Evolutionary conservation across 345 rosid genomes (phyloP).

Genomic region (Jatropha curcas): DNA sequence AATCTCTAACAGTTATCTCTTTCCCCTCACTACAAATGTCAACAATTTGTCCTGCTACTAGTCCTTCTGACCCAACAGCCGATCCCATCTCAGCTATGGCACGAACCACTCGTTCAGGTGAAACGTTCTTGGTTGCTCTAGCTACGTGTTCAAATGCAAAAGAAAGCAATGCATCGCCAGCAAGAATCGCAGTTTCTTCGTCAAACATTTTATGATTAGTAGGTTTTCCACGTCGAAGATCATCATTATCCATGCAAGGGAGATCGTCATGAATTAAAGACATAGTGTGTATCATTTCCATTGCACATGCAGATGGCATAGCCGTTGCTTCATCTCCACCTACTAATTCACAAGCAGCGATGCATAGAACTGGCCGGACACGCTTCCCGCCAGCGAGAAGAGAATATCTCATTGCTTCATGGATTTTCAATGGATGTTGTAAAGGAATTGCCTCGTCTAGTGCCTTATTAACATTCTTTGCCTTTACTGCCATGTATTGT

Average conservation of each 20-base stretch:
- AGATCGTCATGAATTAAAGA: constrained; percentile 69
- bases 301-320: constrained; percentile 64
- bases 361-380: constrained; percentile 57
- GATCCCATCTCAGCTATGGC: constrained; percentile 49
- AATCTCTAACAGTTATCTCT: constrained; percentile 24
- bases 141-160: constrained; percentile 62
- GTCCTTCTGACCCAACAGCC: constrained; percentile 48
- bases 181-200: constrained; percentile 56
- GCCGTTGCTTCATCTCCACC: constrained; percentile 48
- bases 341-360: constrained; percentile 63
- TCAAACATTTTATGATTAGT: constrained; percentile 56
- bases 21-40: constrained; percentile 53
- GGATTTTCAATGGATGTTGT: constrained; percentile 44
- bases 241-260: constrained; percentile 74
- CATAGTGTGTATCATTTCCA: constrained; percentile 78
- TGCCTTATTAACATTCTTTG: constrained; percentile 48
- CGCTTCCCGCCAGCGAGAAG: constrained; percentile 66
- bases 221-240: constrained; percentile 62
- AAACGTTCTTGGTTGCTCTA: constrained; percentile 15
- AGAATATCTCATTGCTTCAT: constrained; percentile 76
- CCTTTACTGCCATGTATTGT: constrained; percentile 33
- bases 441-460: constrained; percentile 52
- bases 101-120: constrained; percentile 39
- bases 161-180: constrained; percentile 59
- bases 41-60: constrained; percentile 57